Conservation (phyloP, 2,329 filamentous ascomycete species). For the Beauveria sp. region DNA sequence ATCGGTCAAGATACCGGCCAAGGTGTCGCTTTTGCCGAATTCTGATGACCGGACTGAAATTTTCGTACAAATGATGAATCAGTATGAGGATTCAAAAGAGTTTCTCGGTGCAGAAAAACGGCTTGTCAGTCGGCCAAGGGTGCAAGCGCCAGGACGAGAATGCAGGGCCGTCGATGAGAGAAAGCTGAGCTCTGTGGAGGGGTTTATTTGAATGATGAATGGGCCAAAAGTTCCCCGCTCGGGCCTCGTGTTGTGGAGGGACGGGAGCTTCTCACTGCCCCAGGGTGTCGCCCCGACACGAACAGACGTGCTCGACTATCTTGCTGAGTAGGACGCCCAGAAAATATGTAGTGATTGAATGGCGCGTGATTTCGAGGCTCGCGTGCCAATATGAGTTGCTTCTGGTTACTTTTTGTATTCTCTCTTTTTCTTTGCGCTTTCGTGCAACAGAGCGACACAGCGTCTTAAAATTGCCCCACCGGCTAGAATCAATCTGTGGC, state of each 20-base stretch:
- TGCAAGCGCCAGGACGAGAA: conserved; percentile 4
- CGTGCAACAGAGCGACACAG: background rate
- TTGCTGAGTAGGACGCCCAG: too few species aligned
- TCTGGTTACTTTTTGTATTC: background rate
- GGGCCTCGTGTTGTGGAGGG: conserved; percentile 11
- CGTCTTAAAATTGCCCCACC: background rate
- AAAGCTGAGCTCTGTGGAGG: conserved; percentile 5
- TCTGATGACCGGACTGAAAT: background rate
- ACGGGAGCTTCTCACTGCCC: background rate
- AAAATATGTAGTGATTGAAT: background rate
- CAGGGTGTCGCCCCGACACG: background rate
- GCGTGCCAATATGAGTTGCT: background rate
- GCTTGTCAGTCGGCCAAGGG: background rate
- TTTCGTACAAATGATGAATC: background rate
- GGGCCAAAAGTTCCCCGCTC: conserved; percentile 10
- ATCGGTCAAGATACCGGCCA: background rate
- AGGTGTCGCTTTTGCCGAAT: background rate
- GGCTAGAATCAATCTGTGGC: background rate
- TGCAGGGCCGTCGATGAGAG: background rate
- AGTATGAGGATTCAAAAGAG: background rate
- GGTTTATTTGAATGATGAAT: conserved; percentile 6
- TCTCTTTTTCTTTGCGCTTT: background rate
- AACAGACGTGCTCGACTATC: background rate
- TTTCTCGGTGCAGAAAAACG: background rate
- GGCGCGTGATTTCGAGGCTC: background rate